These are phyloP conservation scores for Aureoboletus auriporus DNA, from an alignment of 768 basidiomycete genomes.

Conservation along the genomic window DNA sequence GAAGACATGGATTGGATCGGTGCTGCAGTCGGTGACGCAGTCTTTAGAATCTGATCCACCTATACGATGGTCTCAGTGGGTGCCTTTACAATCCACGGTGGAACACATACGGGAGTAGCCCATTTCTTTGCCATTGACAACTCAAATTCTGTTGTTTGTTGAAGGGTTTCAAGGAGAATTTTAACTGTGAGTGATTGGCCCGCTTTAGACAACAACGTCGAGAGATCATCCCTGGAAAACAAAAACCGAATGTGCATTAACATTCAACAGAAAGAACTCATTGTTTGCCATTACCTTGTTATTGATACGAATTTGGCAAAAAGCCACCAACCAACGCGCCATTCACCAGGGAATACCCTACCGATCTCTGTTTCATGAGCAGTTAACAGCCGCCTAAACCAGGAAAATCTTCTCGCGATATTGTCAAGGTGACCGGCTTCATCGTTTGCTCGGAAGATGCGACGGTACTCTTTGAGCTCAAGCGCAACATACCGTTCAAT, in stretches of 20 bases:
- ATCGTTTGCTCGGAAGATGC: constrained; percentile 89
- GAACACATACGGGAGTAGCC: constrained; percentile 58
- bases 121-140: constrained; percentile 76
- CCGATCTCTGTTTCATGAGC: constrained; percentile 87
- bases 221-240: constrained; percentile 70
- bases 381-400: constrained; percentile 85
- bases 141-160: constrained; percentile 88
- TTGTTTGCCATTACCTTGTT: constrained; percentile 56
- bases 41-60: constrained; percentile 63
- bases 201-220: constrained; percentile 74
- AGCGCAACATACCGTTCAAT: constrained; percentile 87
- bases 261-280: background rate
- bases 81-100: background rate
- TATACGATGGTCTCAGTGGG: constrained; percentile 23
- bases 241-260: background rate
- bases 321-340: constrained; percentile 83
- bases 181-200: constrained; percentile 71
- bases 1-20: constrained; percentile 70
- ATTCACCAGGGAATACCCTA: constrained; percentile 76
- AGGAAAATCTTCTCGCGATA: constrained; percentile 86
- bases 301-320: constrained; percentile 86
- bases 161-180: constrained; percentile 78
- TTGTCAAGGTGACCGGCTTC: constrained; percentile 98
- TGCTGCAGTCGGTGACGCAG: constrained; percentile 46
- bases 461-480: constrained; percentile 92